These are phyloP conservation scores for Vicia sativa DNA, from an alignment of 306 rosid genomes.

Conservation along the genomic window DNA sequence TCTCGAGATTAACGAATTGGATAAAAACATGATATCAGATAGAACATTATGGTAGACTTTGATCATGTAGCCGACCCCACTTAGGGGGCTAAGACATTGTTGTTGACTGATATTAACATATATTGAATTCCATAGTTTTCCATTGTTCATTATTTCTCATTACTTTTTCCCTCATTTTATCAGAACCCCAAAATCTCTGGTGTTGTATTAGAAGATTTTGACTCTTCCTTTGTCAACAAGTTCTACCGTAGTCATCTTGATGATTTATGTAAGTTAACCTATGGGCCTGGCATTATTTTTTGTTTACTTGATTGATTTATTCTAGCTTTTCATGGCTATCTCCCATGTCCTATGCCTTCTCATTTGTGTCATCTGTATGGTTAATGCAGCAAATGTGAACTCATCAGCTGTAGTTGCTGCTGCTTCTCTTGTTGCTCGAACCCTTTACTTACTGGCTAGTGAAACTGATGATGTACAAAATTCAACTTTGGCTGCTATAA, in stretches of 20 bases:
- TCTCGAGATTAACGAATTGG: too few species aligned
- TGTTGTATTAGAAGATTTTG: constrained; percentile 82
- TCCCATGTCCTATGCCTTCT: constrained; percentile 24
- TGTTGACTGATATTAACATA: constrained; percentile 12
- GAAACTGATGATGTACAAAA: constrained; percentile 49
- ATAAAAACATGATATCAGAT: too few species aligned
- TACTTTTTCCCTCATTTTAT: constrained; percentile 13
- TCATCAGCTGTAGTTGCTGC: constrained; percentile 85
- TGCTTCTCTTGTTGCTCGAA: constrained; percentile 86
- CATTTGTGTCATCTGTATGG: constrained; percentile 37
- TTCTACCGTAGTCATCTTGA: constrained; percentile 91
- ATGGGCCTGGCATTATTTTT: constrained; percentile 22
- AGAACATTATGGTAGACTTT: too few species aligned
- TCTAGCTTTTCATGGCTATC: constrained; percentile 5
- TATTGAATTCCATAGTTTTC: constrained; percentile 17
- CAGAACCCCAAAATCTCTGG: constrained; percentile 68
- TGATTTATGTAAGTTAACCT: constrained; percentile 62
- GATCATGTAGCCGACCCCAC: too few species aligned
- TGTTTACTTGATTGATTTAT: constrained; percentile 19
- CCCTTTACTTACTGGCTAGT: constrained; percentile 77
- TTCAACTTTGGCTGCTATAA: constrained; percentile 63
- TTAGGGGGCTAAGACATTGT: too few species aligned
- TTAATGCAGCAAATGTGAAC: constrained; percentile 73
- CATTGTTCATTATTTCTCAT: constrained; percentile 18
- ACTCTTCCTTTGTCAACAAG: constrained; percentile 71